These are phyloP conservation scores for Saturnispora serradocipensis DNA, from an alignment of 805 yeast species.

Conservation along the genomic window DNA sequence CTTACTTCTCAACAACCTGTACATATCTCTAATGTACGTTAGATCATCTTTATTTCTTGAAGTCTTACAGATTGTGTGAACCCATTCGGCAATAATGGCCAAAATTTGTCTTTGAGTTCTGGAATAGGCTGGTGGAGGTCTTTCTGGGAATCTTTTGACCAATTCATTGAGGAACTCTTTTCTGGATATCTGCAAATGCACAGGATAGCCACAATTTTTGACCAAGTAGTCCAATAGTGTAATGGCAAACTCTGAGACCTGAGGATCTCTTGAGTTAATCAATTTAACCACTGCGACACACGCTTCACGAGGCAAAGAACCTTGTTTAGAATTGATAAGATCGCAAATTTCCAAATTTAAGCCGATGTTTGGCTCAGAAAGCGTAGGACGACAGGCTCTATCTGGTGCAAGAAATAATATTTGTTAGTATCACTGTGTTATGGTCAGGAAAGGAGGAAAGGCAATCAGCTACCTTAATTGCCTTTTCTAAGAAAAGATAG, in stretches of 20 bases:
- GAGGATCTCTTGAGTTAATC: slow-evolving; percentile 75
- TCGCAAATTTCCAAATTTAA: slow-evolving; percentile 90
- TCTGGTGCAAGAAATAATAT: slow-evolving; percentile 26
- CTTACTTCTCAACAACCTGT: slow-evolving; percentile 75
- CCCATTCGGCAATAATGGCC: slow-evolving; percentile 95
- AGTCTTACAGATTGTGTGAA: slow-evolving; percentile 85
- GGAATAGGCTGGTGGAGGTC: slow-evolving; percentile 80
- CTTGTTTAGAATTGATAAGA: slow-evolving; percentile 85
- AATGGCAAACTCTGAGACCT: slow-evolving; percentile 73
- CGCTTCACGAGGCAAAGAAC: slow-evolving; percentile 84
- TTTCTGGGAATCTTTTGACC: slow-evolving; percentile 88
- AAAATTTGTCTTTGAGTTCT: slow-evolving; percentile 76
- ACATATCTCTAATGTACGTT: slow-evolving; percentile 92
- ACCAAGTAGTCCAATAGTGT: slow-evolving; percentile 74
- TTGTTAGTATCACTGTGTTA: slow-evolving; percentile 7
- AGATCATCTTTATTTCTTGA: slow-evolving; percentile 86
- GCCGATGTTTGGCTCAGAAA: slow-evolving; percentile 80
- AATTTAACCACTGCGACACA: slow-evolving; percentile 76
- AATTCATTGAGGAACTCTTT: slow-evolving; percentile 91
- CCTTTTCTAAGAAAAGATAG: neutral
- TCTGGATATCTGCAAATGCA: slow-evolving; percentile 89
- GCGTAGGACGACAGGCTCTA: slow-evolving; percentile 80
- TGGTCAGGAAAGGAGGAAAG: neutral
- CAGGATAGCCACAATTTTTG: slow-evolving; percentile 96
- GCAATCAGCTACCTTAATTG: neutral